phyloP scores from a whole-genome alignment of 176 grass and related monocot species.

The Tuctoria greenei region DNA sequence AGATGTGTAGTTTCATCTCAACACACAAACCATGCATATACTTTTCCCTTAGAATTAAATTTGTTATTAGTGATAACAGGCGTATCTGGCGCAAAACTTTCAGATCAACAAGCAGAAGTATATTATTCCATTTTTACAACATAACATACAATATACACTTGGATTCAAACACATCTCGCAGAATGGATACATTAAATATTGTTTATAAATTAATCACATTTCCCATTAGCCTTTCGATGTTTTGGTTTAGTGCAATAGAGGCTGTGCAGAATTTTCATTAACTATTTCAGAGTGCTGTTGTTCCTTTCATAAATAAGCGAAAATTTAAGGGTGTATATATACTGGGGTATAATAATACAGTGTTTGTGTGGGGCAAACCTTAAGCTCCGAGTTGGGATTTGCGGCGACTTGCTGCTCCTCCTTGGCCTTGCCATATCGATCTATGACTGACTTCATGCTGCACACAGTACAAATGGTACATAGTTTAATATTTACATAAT shows the following conservation, averaged over 20 bases:
- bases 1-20: not conserved
- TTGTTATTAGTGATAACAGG: not conserved
- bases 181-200: not conserved
- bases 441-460: slow-evolving; percentile 71
- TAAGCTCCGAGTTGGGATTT: slow-evolving; percentile 57
- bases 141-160: not conserved
- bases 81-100: not conserved
- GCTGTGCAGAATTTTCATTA: not conserved
- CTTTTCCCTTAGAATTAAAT: not conserved
- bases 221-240: not conserved
- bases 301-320: not conserved
- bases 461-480: slow-evolving; percentile 13
- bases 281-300: not conserved
- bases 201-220: not conserved
- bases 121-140: not conserved
- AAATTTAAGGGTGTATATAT: not conserved
- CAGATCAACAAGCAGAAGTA: not conserved
- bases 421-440: slow-evolving; percentile 55
- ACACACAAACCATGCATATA: not conserved
- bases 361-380: slow-evolving; percentile 33
- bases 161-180: not conserved
- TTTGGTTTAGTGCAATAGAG: not conserved
- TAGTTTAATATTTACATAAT: not conserved
- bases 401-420: slow-evolving; percentile 46
- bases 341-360: not conserved